Base-by-base conservation (phyloP, 2,329 filamentous ascomycete genomes). In the Colletotrichum trifolii region DNA sequence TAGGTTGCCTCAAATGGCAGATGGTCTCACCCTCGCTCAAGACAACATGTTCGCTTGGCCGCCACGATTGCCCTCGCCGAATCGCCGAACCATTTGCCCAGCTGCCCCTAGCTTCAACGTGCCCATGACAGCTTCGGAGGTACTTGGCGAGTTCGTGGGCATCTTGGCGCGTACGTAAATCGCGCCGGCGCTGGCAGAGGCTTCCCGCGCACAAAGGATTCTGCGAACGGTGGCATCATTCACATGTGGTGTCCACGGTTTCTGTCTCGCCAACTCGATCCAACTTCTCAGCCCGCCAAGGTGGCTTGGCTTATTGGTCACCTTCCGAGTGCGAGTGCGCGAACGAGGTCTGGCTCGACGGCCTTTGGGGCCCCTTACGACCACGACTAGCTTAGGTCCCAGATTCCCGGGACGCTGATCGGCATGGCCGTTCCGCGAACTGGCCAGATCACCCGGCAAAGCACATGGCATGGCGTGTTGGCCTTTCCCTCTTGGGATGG, bases 381-480 rank as follows among this genome's bases (percentile, higher is more conserved):
- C 25, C 5, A 4, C 10, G 36, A 11, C 47, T 59, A 59, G 39
- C 36, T 8, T 53, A 48, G 46, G 54, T 52, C 47, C 60, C 60
- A 36, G 9, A 50, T 33, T 48, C 25, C 36, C 60, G 60, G 60
- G 60, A 59, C 47, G 47, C 42, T n/a, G 17, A 42, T 59, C 60
- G 54, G 54, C n/a, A 17, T 17, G 35, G 47, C 47, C 40, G 54
- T 53, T 59, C 48, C 46, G 36, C 25, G 47, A 52, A 33, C 13
- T 25, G 33, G 46, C 40, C 47, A 33, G 34, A 15, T 13, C 25
- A 38, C 11, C 52, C 39, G 11, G 6, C 36, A 6, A 50, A 47
- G n/a, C 60, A 63, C 60, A 59, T 63, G 60, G 54, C 47, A 34
- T 33, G 34, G 36, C 39, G 13, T 13, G 34, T 6, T 1, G 25